These are phyloP conservation scores for Euphorbia schlechtendalii DNA, from an alignment of 441 rosid species.

Conservation along the genomic window DNA sequence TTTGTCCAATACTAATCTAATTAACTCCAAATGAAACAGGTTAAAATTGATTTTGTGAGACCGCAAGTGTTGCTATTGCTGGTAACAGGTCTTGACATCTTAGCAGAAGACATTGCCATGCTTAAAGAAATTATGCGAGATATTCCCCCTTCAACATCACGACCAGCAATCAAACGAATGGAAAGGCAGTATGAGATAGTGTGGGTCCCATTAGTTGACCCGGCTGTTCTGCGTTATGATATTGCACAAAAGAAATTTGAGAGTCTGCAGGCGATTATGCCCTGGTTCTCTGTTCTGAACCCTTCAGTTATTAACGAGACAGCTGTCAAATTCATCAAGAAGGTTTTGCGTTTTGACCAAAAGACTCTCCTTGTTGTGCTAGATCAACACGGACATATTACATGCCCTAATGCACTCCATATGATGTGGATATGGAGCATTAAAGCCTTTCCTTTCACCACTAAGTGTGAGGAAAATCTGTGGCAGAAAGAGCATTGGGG, in stretches of 20 bases:
- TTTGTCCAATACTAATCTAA: neutral
- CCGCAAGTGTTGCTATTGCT: conserved; percentile 53
- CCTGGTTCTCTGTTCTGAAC: conserved; percentile 54
- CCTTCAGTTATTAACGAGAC: conserved; percentile 45
- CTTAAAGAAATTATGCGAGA: conserved; percentile 47
- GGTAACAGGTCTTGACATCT: conserved; percentile 58
- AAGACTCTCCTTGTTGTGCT: conserved; percentile 62
- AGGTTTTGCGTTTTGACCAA: conserved; percentile 51
- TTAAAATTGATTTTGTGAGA: conserved; percentile 56
- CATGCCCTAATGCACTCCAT: conserved; percentile 55
- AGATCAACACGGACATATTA: conserved; percentile 55
- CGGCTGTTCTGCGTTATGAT: conserved; percentile 6
- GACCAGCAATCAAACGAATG: neutral
- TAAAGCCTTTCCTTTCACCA: conserved; percentile 56
- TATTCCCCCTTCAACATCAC: conserved; percentile 22
- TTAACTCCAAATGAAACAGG: conserved; percentile 25
- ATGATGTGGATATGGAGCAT: conserved; percentile 72
- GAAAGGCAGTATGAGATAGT: conserved; percentile 57
- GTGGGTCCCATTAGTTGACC: conserved; percentile 65
- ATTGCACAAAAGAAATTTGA: conserved; percentile 31
- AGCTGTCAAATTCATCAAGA: conserved; percentile 45
- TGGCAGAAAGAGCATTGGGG: conserved; percentile 35
- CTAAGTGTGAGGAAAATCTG: conserved; percentile 35
- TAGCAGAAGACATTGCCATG: conserved; percentile 42
- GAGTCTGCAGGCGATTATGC: conserved; percentile 35